These are phyloP conservation scores for Angomonas ambiguus DNA, from an alignment of 208 protist genomes.

Conservation along the genomic window DNA sequence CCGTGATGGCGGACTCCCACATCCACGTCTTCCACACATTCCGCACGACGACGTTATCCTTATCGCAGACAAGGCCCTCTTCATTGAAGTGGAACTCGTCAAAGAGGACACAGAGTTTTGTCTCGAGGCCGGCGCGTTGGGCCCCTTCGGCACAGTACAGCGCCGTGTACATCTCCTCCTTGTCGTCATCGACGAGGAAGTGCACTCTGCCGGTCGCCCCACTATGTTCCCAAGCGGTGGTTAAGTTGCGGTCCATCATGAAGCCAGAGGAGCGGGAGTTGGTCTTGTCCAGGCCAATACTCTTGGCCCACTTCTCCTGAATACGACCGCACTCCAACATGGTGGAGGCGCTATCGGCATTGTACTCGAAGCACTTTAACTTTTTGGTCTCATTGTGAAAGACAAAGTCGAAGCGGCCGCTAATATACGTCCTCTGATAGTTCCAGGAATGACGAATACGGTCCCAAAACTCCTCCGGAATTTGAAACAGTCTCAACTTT, in stretches of 20 bases:
- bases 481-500: constrained; percentile 58
- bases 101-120: constrained; percentile 83
- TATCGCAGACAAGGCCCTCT: constrained; percentile 62
- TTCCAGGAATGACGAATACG: constrained; percentile 76
- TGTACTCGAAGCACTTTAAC: constrained; percentile 92
- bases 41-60: constrained; percentile 67
- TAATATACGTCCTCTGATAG: constrained; percentile 68
- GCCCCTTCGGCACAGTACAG: constrained; percentile 74
- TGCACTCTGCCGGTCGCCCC: constrained; percentile 74
- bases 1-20: constrained; percentile 84
- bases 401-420: constrained; percentile 88
- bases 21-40: constrained; percentile 91
- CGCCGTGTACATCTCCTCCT: constrained; percentile 87
- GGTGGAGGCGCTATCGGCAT: constrained; percentile 87
- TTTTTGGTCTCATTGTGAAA: constrained; percentile 63
- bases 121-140: constrained; percentile 61
- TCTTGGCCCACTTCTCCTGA: constrained; percentile 84
- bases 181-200: constrained; percentile 84
- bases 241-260: constrained; percentile 51
- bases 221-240: constrained; percentile 51
- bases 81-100: constrained; percentile 87
- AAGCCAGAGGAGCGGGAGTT: constrained; percentile 60
- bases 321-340: constrained; percentile 85
- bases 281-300: constrained; percentile 50
- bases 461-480: constrained; percentile 83